Conservation (phyloP, 495 filamentous ascomycete genomes). For the Penicillium crystallinum region DNA sequence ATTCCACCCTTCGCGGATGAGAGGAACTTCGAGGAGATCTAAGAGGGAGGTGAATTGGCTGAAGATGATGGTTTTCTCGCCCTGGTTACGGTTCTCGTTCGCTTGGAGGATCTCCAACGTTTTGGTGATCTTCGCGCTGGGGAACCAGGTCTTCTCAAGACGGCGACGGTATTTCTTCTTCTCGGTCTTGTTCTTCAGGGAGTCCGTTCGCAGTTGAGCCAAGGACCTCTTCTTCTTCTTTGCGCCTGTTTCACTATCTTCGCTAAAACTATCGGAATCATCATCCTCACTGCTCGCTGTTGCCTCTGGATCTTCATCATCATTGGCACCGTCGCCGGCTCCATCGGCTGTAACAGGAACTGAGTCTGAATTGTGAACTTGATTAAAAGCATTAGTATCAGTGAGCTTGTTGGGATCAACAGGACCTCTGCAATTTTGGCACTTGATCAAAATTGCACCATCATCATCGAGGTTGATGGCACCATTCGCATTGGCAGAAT, state of each 20-base stretch:
- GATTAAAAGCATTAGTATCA: constrained; percentile 66
- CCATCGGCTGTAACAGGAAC: constrained; percentile 13
- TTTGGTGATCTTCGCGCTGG: constrained; percentile 76
- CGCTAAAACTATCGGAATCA: constrained; percentile 33
- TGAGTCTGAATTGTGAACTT: constrained; percentile 59
- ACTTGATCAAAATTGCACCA: constrained; percentile 51
- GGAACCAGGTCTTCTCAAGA: constrained; percentile 59
- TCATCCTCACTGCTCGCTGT: constrained; percentile 21
- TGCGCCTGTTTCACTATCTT: constrained; percentile 49
- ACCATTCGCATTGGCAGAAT: constrained; percentile 51
- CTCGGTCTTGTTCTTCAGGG: constrained; percentile 50
- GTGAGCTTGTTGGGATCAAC: constrained; percentile 66
- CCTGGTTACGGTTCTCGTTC: constrained; percentile 40
- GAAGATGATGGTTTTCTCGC: constrained; percentile 87
- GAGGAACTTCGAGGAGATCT: constrained; percentile 87
- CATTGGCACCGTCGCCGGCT: constrained; percentile 1
- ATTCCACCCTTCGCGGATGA: constrained; percentile 55
- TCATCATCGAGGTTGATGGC: constrained; percentile 43
- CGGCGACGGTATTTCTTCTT: constrained; percentile 55
- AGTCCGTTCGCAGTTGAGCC: constrained; percentile 13
- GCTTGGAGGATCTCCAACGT: constrained; percentile 61
- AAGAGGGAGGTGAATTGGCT: constrained; percentile 88
- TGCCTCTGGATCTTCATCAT: constrained; percentile 38
- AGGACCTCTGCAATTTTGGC: constrained; percentile 67
- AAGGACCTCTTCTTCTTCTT: constrained; percentile 64